Percentiles rank a stretch among this genome's conserved stretches.
Evolutionary conservation across 2,329 filamentous ascomycete species (phyloP).

Genomic region (Passalora sequoiae): DNA sequence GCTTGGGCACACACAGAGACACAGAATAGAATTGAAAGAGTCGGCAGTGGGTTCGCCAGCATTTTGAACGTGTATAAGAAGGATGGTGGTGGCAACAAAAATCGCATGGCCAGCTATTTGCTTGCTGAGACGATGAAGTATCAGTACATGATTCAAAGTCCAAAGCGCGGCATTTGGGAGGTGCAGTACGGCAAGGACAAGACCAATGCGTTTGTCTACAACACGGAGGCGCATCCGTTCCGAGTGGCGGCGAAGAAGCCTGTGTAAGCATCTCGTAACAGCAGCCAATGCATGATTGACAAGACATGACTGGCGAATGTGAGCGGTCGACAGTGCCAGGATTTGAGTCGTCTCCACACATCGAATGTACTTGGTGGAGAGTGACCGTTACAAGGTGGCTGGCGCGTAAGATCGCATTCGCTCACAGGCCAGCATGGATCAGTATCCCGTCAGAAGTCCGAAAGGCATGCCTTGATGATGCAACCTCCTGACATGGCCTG

Average conservation of each 20-base stretch:
- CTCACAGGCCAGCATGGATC: no score
- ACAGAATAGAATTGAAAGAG: constrained; percentile 15
- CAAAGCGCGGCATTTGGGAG: constrained; percentile 43
- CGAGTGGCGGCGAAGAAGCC: constrained; percentile 7
- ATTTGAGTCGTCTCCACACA: no score
- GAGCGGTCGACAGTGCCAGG: no score
- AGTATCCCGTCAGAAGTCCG: no score
- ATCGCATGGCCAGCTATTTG: constrained; percentile 69
- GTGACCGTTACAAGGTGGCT: no score
- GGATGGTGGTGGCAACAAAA: constrained; percentile 44
- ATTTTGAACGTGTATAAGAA: constrained; percentile 15
- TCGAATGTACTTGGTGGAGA: no score
- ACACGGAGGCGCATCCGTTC: constrained; percentile 8
- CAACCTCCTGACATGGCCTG: no score
- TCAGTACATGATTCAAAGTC: constrained; percentile 60
- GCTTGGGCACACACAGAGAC: constrained; percentile 13
- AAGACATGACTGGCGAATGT: no score
- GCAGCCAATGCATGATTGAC: no score
- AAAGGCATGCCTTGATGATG: no score
- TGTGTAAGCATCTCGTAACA: no score
- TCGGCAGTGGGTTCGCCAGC: constrained; percentile 16
- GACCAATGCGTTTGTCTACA: constrained; percentile 6
- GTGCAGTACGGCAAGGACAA: constrained; percentile 9
- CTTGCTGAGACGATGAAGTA: constrained; percentile 89
- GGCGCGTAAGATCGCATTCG: no score